Percentiles rank a stretch among this genome's conserved stretches.
Conservation (phyloP, 2,329 filamentous ascomycete genomes). For the Penicillium sp. region DNA sequence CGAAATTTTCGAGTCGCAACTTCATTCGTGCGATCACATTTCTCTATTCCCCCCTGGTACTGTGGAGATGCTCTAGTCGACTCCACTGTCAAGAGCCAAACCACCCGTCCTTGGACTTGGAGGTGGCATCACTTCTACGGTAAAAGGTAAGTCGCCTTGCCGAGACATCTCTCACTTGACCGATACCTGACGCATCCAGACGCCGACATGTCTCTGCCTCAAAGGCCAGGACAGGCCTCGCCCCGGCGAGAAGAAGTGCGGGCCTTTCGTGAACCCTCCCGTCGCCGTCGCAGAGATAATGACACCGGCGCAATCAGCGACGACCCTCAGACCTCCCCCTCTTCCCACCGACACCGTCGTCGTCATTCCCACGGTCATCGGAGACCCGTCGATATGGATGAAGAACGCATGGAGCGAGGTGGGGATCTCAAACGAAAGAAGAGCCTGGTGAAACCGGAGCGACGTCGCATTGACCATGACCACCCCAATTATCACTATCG, state of each 20-base stretch:
- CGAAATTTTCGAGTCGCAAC: background rate
- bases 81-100: constrained; percentile 4
- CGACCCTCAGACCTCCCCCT: constrained; percentile 28
- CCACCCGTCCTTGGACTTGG: too few species aligned
- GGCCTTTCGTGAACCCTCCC: constrained; percentile 62
- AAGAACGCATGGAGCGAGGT: constrained; percentile 49
- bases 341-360: constrained; percentile 38
- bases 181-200: background rate
- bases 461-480: constrained; percentile 73
- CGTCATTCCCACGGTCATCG: constrained; percentile 45
- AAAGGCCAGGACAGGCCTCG: constrained; percentile 58
- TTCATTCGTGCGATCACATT: background rate
- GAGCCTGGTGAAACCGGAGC: constrained; percentile 83
- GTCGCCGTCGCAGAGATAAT: constrained; percentile 64
- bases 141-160: constrained; percentile 6
- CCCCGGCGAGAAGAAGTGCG: constrained; percentile 52
- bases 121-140: too few species aligned
- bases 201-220: constrained; percentile 47
- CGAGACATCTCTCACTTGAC: background rate
- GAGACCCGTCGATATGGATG: constrained; percentile 40
- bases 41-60: background rate
- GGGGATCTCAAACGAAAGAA: constrained; percentile 63
- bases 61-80: constrained; percentile 10
- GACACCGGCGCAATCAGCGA: constrained; percentile 55
- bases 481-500: constrained; percentile 96